Evolutionary conservation across 202 grass and related monocot species (phyloP), one percentile per base, ranked within the genome.

Genomic region (Alloteropsis angusta): DNA sequence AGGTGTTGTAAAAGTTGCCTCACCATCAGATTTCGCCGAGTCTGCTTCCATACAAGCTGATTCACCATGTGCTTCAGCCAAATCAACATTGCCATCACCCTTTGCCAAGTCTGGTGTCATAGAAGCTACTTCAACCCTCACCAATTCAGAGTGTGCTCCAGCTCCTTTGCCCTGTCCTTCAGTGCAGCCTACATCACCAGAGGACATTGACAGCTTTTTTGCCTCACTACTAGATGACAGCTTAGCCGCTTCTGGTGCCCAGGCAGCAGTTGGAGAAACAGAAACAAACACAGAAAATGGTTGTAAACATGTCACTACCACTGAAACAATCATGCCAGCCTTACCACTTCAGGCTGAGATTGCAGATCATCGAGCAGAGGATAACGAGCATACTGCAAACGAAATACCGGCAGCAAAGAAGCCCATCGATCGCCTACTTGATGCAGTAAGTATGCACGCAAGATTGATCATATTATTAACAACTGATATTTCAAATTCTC

Each of bases 391-490:
- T 2, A 16, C 41, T 66, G 21, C 13, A 77, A 30, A 14, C 45
- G 37, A 56, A 78, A 47, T 8, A 41, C 13, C 5, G 0, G 58
- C 72, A 4, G 9, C 48, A 23, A 65, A 49, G 12, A 82, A 34
- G 65, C 65, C 85, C 28, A 59, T 82, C 0, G 34, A 72, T 18
- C 56, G 58, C 58, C 58, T 87, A 38, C 9, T 82, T 41, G 28
- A 65, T 18, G 48, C 66, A 12, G 79, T 87, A 87, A 65, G 79
- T 50, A 6, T 72, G 32, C 12, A 34, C 32, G 15, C 12, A 34
- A 39, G 15, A 28, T 72, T 12, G 2, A 26, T 58, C 28, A 72
- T 44, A 8, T 64, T 23, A 45, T 9, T 38, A 9, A 14, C 5
- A 50, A 23, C 32, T 41, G 35, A 25, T 45, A 19, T 49, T 73